Conservation (phyloP, 352 stramenopile genomes). For the Pythium pyrilobum region DNA sequence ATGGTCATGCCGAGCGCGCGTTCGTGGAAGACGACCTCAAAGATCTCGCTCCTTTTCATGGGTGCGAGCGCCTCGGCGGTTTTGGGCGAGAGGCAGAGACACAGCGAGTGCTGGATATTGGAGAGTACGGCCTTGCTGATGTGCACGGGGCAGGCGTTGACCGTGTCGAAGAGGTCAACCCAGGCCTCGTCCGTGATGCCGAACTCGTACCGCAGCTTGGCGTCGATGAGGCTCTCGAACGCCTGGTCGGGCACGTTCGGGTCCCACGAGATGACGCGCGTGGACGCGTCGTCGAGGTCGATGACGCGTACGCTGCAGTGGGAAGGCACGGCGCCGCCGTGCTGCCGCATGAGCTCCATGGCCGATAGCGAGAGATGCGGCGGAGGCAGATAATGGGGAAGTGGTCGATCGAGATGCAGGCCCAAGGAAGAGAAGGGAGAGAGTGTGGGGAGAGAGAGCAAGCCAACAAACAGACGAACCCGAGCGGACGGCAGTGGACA, state of each 20-base stretch:
- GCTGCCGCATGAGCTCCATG: no score
- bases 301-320: constrained; percentile 68
- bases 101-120: constrained; percentile 45
- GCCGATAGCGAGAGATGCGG: not conserved
- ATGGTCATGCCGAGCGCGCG: constrained; percentile 78
- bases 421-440: not conserved
- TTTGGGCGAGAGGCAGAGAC: constrained; percentile 77
- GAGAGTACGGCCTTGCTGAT: constrained; percentile 75
- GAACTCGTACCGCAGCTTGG: constrained; percentile 68
- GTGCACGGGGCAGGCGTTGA: constrained; percentile 76
- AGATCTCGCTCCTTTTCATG: constrained; percentile 77
- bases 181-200: constrained; percentile 80
- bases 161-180: constrained; percentile 82
- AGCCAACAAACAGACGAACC: constrained; percentile 9
- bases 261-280: constrained; percentile 73
- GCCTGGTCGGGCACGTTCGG: constrained; percentile 73
- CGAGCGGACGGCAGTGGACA: not conserved
- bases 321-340: no score
- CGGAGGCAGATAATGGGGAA: not conserved
- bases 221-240: constrained; percentile 76
- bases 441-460: not conserved
- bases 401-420: not conserved
- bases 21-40: constrained; percentile 72
- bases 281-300: constrained; percentile 79
- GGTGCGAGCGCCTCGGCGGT: constrained; percentile 66